These are phyloP conservation scores for Sungouiozyma intestinalis DNA, from an alignment of 805 yeast species.

Conservation along the genomic window DNA sequence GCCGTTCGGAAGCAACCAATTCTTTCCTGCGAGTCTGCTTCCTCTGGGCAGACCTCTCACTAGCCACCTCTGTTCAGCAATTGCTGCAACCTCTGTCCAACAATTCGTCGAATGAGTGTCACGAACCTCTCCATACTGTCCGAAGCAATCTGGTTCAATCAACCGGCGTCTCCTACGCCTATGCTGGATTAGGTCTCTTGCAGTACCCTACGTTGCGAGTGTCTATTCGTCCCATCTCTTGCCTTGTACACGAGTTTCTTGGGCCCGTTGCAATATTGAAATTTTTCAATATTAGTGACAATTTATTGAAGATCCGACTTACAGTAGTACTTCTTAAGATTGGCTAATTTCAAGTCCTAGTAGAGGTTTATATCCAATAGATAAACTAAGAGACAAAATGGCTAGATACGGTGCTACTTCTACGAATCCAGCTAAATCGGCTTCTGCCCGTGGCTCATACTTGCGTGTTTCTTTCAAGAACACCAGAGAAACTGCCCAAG, in stretches of 20 bases:
- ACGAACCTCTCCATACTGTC: too few relatives aligned
- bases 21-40: too few relatives aligned
- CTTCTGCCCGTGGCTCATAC: conserved; percentile 98
- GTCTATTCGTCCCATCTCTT: not conserved
- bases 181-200: not conserved
- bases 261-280: not conserved
- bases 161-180: too few relatives aligned
- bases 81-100: too few relatives aligned
- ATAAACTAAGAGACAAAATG: conserved; percentile 40
- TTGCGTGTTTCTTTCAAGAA: conserved; percentile 99
- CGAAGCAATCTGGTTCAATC: too few relatives aligned
- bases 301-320: too few relatives aligned
- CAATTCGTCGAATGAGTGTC: too few relatives aligned
- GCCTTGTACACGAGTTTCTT: not conserved
- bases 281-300: not conserved
- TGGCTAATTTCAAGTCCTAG: not conserved
- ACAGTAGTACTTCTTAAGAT: not conserved
- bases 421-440: conserved; percentile 98
- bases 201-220: not conserved
- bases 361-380: not conserved
- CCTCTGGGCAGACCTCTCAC: too few relatives aligned
- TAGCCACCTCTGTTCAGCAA: too few relatives aligned
- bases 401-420: conserved; percentile 99
- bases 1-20: too few relatives aligned
- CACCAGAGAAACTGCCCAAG: conserved; percentile 99